Percentiles rank a stretch among this genome's conserved stretches.
These are phyloP conservation scores for Boletus eberwhitei DNA, from an alignment of 768 basidiomycete genomes.

Conservation along the genomic window DNA sequence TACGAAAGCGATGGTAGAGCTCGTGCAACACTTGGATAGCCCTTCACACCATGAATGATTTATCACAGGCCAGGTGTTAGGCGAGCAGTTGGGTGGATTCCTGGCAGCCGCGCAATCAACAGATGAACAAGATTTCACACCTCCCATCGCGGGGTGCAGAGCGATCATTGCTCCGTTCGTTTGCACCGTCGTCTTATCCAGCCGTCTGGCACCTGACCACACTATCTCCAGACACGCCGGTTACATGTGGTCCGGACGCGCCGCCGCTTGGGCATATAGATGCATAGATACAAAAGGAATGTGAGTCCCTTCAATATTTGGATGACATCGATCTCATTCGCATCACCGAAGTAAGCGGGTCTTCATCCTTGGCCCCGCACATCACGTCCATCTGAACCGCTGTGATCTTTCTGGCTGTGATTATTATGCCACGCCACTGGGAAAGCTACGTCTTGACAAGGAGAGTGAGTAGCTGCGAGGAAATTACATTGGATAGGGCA, in stretches of 20 bases:
- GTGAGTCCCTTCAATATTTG: slow-evolving; percentile 44
- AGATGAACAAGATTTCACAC: slow-evolving; percentile 46
- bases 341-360: slow-evolving; percentile 68
- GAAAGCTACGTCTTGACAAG: slow-evolving; percentile 72
- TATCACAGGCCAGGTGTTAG: slow-evolving; percentile 51
- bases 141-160: slow-evolving; percentile 67
- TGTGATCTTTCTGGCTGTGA: slow-evolving; percentile 84
- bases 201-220: slow-evolving; percentile 5
- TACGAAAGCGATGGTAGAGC: slow-evolving; percentile 67
- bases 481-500: not conserved
- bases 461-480: slow-evolving; percentile 53
- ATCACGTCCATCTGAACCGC: slow-evolving; percentile 82
- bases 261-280: slow-evolving; percentile 96
- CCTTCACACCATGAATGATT: slow-evolving; percentile 11
- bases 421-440: slow-evolving; percentile 82
- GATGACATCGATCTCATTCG: slow-evolving; percentile 3
- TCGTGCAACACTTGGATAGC: slow-evolving; percentile 12
- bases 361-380: slow-evolving; percentile 94
- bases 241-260: slow-evolving; percentile 88
- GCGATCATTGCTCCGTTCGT: slow-evolving; percentile 97
- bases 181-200: not conserved
- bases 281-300: slow-evolving; percentile 78
- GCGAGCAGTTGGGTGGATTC: slow-evolving; percentile 61
- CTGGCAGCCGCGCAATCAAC: slow-evolving; percentile 54
- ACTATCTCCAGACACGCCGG: slow-evolving; percentile 77